Evolutionary conservation across 2,329 filamentous ascomycete species (phyloP).

Genomic region (Alternaria brassicicola): DNA sequence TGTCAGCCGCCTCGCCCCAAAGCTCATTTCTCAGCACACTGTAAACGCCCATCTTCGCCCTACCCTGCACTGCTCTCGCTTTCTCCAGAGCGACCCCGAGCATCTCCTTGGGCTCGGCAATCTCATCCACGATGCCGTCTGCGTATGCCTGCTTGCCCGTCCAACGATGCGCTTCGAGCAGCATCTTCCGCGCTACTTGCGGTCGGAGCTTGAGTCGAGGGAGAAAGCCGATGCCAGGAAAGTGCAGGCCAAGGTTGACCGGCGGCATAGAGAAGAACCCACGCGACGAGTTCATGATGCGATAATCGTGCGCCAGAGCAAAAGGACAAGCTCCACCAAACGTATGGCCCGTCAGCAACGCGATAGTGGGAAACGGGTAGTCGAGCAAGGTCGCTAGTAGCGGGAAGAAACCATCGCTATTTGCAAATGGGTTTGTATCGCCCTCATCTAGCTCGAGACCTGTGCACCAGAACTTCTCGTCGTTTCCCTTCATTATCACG

Average conservation of each 20-base stretch:
- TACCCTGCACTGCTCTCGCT: constrained; percentile 52
- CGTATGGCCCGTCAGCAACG: constrained; percentile 56
- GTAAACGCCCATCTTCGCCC: constrained; percentile 59
- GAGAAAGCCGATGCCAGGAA: constrained; percentile 61
- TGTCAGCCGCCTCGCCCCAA: constrained; percentile 60
- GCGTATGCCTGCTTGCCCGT: constrained; percentile 58
- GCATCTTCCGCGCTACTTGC: constrained; percentile 61
- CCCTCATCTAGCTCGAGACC: constrained; percentile 56
- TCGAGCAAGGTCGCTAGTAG: constrained; percentile 57
- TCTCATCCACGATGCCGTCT: constrained; percentile 61
- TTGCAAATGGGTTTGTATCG: constrained; percentile 60
- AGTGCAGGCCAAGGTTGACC: constrained; percentile 61
- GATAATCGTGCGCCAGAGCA: constrained; percentile 56
- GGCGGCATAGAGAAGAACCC: constrained; percentile 54
- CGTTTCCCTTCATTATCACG: constrained; percentile 59
- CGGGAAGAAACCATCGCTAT: constrained; percentile 64
- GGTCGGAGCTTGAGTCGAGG: constrained; percentile 60
- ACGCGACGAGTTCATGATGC: constrained; percentile 47
- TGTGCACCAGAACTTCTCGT: constrained; percentile 60
- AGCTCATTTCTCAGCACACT: constrained; percentile 59
- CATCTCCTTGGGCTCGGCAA: constrained; percentile 57
- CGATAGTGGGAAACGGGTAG: constrained; percentile 58
- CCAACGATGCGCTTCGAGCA: constrained; percentile 62
- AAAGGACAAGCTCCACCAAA: constrained; percentile 58
- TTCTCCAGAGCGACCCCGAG: constrained; percentile 55